Percentiles rank a stretch among this genome's conserved stretches.
Evolutionary conservation across 73 alveolate genomes (phyloP).

Genomic region (Paramecium biaurelia): DNA sequence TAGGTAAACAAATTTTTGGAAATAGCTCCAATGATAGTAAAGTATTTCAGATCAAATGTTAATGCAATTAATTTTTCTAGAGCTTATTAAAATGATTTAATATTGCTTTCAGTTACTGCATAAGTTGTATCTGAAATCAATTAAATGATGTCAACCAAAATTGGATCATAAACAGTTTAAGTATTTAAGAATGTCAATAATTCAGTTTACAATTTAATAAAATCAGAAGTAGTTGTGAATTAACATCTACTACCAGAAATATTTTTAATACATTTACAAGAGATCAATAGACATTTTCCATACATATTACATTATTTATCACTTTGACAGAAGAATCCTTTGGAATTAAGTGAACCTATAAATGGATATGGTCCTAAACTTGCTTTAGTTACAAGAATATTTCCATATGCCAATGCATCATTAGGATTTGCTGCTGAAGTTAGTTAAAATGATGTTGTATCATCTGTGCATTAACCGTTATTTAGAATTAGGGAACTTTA

Average conservation of each 20-base stretch:
- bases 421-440: neutral
- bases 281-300: conserved; percentile 10
- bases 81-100: neutral
- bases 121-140: neutral
- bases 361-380: neutral
- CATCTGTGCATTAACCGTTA: neutral
- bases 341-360: neutral
- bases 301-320: conserved; percentile 46
- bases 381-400: neutral
- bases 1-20: neutral
- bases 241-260: conserved; percentile 48
- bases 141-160: neutral
- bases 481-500: neutral
- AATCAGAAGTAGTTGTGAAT: conserved; percentile 4
- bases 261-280: neutral
- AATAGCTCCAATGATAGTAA: neutral
- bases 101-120: neutral
- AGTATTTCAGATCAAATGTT: neutral
- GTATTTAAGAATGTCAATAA: neutral
- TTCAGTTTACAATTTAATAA: neutral
- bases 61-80: neutral
- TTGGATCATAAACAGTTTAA: neutral
- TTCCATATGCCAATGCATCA: neutral
- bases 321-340: conserved; percentile 30
- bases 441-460: neutral